Evolutionary conservation across 2,329 filamentous ascomycete species (phyloP).

Genomic region (Neofusicoccum sp.): DNA sequence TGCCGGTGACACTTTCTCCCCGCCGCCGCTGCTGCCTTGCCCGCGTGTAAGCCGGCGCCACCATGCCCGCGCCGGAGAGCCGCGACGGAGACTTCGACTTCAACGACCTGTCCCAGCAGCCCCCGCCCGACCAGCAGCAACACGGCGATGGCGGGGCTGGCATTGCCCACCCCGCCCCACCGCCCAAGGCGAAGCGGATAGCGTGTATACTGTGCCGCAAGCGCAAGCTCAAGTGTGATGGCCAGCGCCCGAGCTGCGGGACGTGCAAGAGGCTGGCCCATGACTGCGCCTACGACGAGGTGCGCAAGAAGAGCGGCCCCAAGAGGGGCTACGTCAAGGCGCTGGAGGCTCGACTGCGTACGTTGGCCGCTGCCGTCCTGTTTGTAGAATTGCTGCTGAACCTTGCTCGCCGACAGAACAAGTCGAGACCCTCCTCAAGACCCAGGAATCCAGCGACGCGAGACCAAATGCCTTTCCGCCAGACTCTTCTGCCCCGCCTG

Average conservation of each 20-base stretch:
- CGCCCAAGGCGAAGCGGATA: slow-evolving; percentile 68
- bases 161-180: slow-evolving; percentile 63
- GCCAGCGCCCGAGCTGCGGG: slow-evolving; percentile 77
- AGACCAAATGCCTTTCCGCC: background rate
- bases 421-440: slow-evolving; percentile 87
- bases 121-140: slow-evolving; percentile 36
- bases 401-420: slow-evolving; percentile 61
- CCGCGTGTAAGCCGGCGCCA: background rate
- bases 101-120: slow-evolving; percentile 55
- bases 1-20: background rate
- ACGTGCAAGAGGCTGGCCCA: slow-evolving; percentile 86
- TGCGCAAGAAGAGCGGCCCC: slow-evolving; percentile 88
- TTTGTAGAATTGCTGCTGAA: slow-evolving; percentile 16
- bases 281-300: slow-evolving; percentile 86
- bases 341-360: slow-evolving; percentile 87
- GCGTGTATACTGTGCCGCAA: slow-evolving; percentile 93
- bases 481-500: background rate
- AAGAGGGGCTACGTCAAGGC: slow-evolving; percentile 95
- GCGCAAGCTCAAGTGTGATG: slow-evolving; percentile 88
- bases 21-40: background rate
- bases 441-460: slow-evolving; percentile 57
- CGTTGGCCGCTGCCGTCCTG: slow-evolving; percentile 36
- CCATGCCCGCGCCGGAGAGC: slow-evolving; percentile 4
- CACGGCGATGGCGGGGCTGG: slow-evolving; percentile 43
- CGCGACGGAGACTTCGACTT: slow-evolving; percentile 34